A percentile compares a stretch with the other conserved stretches of the same genome.
phyloP scores from a whole-genome alignment of 345 rosid genomes.

The Cardamine resedifolia region DNA sequence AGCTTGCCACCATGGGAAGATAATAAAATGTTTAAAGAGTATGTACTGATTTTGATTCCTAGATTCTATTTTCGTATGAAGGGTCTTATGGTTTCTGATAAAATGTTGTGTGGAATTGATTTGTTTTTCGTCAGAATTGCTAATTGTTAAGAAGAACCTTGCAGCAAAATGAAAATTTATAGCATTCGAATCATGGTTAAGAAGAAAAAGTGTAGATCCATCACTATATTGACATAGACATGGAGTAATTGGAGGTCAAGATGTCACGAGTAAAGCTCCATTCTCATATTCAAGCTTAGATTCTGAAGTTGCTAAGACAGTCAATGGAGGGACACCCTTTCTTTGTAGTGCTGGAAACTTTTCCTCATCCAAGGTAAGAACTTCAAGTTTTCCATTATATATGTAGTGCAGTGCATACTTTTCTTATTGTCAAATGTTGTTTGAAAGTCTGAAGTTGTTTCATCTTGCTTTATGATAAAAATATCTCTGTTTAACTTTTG shows the following conservation, averaged over 20 bases:
- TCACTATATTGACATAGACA: slow-evolving; percentile 61
- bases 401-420: not conserved
- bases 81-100: too few relatives aligned
- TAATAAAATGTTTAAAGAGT: slow-evolving; percentile 93
- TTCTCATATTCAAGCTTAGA: slow-evolving; percentile 39
- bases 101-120: too few relatives aligned
- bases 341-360: slow-evolving; percentile 43
- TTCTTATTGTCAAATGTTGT: slow-evolving; percentile 20
- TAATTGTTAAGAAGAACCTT: too few relatives aligned
- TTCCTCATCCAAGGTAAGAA: slow-evolving; percentile 58
- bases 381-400: not conserved
- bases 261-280: slow-evolving; percentile 37
- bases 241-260: slow-evolving; percentile 69
- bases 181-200: slow-evolving; percentile 94
- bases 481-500: not conserved
- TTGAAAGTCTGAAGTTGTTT: slow-evolving; percentile 4
- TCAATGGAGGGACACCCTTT: slow-evolving; percentile 46
- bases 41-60: too few relatives aligned
- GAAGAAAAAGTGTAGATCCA: slow-evolving; percentile 85
- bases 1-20: slow-evolving; percentile 95
- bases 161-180: slow-evolving; percentile 78
- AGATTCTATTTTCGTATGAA: too few relatives aligned
- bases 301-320: slow-evolving; percentile 38
- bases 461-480: not conserved
- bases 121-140: too few relatives aligned